Base-by-base conservation (phyloP, 2,329 filamentous ascomycete species). In the Neoscytalidium dimidiatum region DNA sequence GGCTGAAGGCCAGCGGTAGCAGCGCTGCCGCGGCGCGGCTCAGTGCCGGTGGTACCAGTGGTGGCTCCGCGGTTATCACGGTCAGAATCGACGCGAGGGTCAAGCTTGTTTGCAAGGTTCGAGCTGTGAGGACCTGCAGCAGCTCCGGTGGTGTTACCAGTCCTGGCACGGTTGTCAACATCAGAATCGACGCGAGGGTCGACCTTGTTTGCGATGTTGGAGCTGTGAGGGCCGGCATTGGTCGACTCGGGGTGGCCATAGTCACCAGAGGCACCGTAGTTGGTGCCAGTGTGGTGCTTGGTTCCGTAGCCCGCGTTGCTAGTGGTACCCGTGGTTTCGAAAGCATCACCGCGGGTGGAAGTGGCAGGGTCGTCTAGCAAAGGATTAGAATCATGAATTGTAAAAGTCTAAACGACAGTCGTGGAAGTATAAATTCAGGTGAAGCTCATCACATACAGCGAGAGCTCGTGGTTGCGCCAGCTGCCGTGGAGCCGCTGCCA, bases 1-100 rank as follows among this genome's bases (percentile, higher is more conserved):
- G 33, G 23, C 28, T 46, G 38, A 13, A 60, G 56, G 8, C 56
- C 56, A 19, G 56, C 56, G 4, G 38, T 60, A 8, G 41, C 38
- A n/a, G 56, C 56, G 28, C 56, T 60, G 14, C 35, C 35, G 17
- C 41, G 38, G 51, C 51, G 51, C 21, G 28, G 48, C 13, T 51
- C 48, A 41, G 38, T 41, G 13, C n/a, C 38, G 13, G 38, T 41
- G 14, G 38, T 17, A 41, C 38, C 38, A 33, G 31, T 33, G 31
- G 5, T 33, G 31, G 31, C 31, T n/a, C n/a, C n/a, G 8, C 56
- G 31, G 23, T 41, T 56, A 33, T 65, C 48, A 33, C 21, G 46
- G 43, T 66, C 64, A 38, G 46, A 56, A 23, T 66, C 64, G 26
- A 66, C 58, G 23, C 49, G 48, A 3, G 64, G 64, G 14, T 66